Evolutionary conservation across 495 filamentous ascomycete genomes (phyloP).

Genomic region (Hypoxylon intermedium): DNA sequence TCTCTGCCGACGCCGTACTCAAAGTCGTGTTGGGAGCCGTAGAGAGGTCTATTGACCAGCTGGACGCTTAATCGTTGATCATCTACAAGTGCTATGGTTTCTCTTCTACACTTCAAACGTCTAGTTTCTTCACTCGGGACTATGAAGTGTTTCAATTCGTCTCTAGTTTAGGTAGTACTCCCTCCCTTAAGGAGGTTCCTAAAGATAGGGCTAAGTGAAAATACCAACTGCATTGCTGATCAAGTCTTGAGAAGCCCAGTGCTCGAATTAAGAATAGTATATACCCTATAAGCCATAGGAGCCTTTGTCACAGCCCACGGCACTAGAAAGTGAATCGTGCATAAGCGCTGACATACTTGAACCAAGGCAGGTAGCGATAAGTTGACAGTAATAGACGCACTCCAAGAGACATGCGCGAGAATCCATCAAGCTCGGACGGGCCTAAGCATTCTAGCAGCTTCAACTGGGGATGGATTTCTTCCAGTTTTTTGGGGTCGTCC

Average conservation of each 20-base stretch:
- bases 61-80: not conserved
- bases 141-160: no score
- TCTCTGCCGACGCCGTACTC: slow-evolving; percentile 63
- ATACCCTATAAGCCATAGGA: no score
- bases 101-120: no score
- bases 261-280: no score
- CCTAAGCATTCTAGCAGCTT: slow-evolving; percentile 32
- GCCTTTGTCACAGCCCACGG: not conserved
- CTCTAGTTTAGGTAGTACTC: no score
- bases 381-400: slow-evolving; percentile 21
- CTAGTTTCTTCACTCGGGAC: no score
- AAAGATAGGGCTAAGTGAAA: no score
- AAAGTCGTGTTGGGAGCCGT: slow-evolving; percentile 76
- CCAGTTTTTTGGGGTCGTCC: slow-evolving; percentile 31
- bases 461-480: slow-evolving; percentile 27
- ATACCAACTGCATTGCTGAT: no score
- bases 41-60: slow-evolving; percentile 32
- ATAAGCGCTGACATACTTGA: slow-evolving; percentile 28
- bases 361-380: slow-evolving; percentile 29
- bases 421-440: slow-evolving; percentile 16
- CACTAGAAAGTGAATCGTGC: slow-evolving; percentile 22
- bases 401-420: slow-evolving; percentile 13
- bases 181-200: no score
- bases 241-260: no score
- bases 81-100: no score